Percentiles rank a stretch among this genome's conserved stretches.
Conservation (phyloP, 306 rosid species). For the Cucurbita ficifolia region DNA sequence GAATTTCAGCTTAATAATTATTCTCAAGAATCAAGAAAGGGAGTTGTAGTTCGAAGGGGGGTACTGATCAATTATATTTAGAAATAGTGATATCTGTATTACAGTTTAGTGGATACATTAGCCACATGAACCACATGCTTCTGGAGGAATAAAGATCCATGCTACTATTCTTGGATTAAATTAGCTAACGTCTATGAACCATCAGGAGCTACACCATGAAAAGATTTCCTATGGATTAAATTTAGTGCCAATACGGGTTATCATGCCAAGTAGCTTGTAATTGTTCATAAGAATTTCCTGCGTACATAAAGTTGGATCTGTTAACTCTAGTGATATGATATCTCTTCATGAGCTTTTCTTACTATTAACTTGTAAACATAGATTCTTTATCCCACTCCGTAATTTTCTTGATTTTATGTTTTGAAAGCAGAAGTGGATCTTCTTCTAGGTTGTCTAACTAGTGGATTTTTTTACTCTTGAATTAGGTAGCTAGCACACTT, state of each 20-base stretch:
- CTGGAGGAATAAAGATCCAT: not conserved
- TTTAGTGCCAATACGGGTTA: not conserved
- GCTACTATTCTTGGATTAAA: not conserved
- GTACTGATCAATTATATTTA: not conserved
- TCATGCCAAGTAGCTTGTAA: not conserved
- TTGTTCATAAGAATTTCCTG: not conserved
- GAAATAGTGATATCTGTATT: not conserved
- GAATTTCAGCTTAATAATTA: not conserved
- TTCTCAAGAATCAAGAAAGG: not conserved
- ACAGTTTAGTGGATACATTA: not conserved
- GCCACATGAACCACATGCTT: not conserved
- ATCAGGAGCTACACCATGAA: not conserved
- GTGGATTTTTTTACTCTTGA: slow-evolving; percentile 10
- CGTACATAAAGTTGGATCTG: not conserved
- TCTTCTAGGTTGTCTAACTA: slow-evolving; percentile 12
- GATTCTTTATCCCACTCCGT: not conserved
- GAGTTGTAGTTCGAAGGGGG: not conserved
- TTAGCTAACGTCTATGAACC: not conserved
- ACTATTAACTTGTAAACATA: not conserved
- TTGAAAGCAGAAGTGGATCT: not conserved
- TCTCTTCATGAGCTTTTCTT: not conserved
- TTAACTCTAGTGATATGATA: not conserved
- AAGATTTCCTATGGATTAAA: not conserved
- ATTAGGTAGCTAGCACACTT: slow-evolving; percentile 12
- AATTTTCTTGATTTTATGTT: not conserved